These are phyloP conservation scores for Bipolaris gigantea DNA, from an alignment of 2,329 filamentous ascomycete genomes.

Conservation along the genomic window DNA sequence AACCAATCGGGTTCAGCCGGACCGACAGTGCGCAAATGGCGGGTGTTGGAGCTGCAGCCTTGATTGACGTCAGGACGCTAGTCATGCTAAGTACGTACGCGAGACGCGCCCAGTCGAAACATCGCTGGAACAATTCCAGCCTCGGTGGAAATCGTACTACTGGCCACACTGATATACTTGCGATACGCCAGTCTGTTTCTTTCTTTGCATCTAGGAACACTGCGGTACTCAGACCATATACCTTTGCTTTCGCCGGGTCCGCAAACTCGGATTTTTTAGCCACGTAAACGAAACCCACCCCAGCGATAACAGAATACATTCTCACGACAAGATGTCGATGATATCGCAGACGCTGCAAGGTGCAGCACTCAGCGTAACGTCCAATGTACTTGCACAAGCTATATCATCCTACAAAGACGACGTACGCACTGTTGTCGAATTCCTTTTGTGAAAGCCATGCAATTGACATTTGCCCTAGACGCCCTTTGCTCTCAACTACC, in stretches of 20 bases:
- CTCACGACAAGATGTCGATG: constrained; percentile 32
- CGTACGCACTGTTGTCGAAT: constrained; percentile 49
- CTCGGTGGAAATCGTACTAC: constrained; percentile 1
- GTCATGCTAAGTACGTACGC: constrained; percentile 5
- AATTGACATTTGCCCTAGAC: constrained; percentile 48
- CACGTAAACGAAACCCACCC: neutral
- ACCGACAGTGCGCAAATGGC: constrained; percentile 1
- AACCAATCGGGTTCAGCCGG: constrained; percentile 2
- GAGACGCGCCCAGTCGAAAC: constrained; percentile 14
- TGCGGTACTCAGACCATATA: neutral
- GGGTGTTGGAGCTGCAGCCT: constrained; percentile 6
- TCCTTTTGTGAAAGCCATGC: neutral
- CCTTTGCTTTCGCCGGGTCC: neutral
- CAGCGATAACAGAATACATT: neutral
- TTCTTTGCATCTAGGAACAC: neutral
- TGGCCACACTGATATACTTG: constrained; percentile 11
- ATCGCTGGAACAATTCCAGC: constrained; percentile 8
- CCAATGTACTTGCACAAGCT: constrained; percentile 73
- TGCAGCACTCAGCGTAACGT: constrained; percentile 64
- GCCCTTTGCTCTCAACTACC: constrained; percentile 64
- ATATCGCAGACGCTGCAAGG: constrained; percentile 59
- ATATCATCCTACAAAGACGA: constrained; percentile 64
- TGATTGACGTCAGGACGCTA: constrained; percentile 16
- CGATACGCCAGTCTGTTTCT: neutral
- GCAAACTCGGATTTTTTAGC: neutral